Percentiles rank a stretch among this genome's conserved stretches.
phyloP scores from a whole-genome alignment of 495 filamentous ascomycete genomes.

The Aspergillus panamensis region DNA sequence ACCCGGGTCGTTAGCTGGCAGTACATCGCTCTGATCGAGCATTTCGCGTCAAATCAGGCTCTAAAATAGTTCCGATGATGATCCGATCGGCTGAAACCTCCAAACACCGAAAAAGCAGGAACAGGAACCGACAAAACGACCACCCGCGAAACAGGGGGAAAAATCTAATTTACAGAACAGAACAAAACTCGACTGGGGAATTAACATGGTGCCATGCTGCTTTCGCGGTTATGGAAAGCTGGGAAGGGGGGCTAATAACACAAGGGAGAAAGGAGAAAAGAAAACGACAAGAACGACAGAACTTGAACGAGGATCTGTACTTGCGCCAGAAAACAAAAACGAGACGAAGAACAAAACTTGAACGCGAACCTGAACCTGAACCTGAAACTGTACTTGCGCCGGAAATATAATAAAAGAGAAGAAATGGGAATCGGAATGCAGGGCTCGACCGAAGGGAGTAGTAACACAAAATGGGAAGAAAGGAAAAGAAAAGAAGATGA shows the following conservation, averaged over 20 bases:
- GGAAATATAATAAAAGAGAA: neutral
- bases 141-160: neutral
- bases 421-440: too few species aligned
- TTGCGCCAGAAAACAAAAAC: neutral
- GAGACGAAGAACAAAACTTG: neutral
- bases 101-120: too few species aligned
- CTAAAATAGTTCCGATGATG: too few species aligned
- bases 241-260: neutral
- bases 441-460: too few species aligned
- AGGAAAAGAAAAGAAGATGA: slow-evolving; percentile 1
- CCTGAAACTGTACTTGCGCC: neutral
- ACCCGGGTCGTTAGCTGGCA: too few species aligned
- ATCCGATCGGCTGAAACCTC: too few species aligned
- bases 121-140: neutral
- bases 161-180: neutral
- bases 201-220: too few species aligned
- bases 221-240: neutral
- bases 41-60: too few species aligned
- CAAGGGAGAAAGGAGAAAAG: neutral
- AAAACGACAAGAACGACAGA: neutral
- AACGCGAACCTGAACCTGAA: neutral
- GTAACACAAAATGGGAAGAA: neutral
- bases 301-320: neutral
- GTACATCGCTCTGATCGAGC: too few species aligned
- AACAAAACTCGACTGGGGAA: too few species aligned